Evolutionary conservation across 1,284 basidiomycete genomes (phyloP), one percentile per base, ranked within the genome.

Genomic region (Cryptococcus hybrid): DNA sequence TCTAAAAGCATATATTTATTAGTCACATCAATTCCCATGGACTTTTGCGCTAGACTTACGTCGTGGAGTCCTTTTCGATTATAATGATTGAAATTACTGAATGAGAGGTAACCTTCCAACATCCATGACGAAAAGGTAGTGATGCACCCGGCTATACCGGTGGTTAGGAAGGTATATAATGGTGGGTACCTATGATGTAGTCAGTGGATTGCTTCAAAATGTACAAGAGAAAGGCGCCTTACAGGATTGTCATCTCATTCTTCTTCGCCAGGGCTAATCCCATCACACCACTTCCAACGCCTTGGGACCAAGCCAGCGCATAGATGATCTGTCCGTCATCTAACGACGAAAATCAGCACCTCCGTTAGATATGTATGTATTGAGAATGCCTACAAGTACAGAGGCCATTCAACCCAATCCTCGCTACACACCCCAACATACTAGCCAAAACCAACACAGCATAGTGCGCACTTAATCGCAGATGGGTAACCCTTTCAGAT

Each of bases 71-170:
- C 88, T 54, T 83, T 80, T 49, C 90, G 84, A 58, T 82, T 70
- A 54, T 80, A 84, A 11, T 82, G 77, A 12, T 80, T 76, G 13
- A 83, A 79, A 73, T 98, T 90, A 0, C 89, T 83, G 84, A 93
- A 99, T 0, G 92, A 88, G 51, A 84, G 78, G 71, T 95, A 99
- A 1, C 92, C 80, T 62, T 92, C 89, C 7, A 92, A 72, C 77
- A 97, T 92, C 95, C 96, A 99, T 13, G 87, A 84, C 3, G 93
- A 96, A 79, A 98, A 99, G 0, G 94, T 98, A 3, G 96, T 99
- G 64, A 97, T 79, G 4, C 91, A 95, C 1, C 95, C 96, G 70
- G 95, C 98, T 73, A 96, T 91, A 88, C 90, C 90, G 46, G 94
- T 97, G 0, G 92, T 90, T 15, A 95, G 75, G 44, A 90, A 92